Conservation (phyloP, 1,284 basidiomycete species). For the Irpex sp. region DNA sequence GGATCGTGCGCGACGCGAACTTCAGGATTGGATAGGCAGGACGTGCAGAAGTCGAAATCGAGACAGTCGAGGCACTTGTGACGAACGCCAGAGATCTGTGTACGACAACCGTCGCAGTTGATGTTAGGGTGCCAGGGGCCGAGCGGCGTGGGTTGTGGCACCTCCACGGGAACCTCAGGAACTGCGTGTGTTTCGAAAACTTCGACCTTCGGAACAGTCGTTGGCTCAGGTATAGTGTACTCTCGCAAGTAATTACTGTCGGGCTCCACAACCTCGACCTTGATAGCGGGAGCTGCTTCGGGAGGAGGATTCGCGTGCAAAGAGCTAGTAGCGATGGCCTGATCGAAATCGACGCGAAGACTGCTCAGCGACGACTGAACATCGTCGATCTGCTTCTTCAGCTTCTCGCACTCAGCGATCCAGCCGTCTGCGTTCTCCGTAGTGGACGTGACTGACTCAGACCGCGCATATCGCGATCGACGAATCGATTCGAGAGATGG, state of each 20-base stretch:
- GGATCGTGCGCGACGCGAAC: constrained; percentile 4
- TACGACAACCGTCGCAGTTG: constrained; percentile 28
- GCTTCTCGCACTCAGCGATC: constrained; percentile 12
- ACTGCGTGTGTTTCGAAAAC: too few relatives aligned
- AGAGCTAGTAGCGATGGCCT: not conserved
- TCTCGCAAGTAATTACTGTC: too few relatives aligned
- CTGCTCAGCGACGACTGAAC: constrained; percentile 4
- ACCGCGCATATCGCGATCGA: not conserved
- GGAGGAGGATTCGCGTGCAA: not conserved
- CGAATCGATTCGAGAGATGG: not conserved
- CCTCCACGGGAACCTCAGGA: too few relatives aligned
- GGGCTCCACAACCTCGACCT: not conserved
- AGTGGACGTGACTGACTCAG: not conserved
- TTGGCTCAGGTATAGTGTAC: too few relatives aligned
- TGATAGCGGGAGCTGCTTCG: not conserved
- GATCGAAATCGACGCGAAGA: constrained; percentile 11
- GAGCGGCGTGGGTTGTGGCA: not conserved
- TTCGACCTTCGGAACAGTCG: too few relatives aligned
- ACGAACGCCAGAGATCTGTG: constrained; percentile 25
- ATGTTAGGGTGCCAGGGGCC: constrained; percentile 17
- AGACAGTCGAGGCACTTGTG: constrained; percentile 28
- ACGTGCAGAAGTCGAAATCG: constrained; percentile 16
- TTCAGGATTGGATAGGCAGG: constrained; percentile 6
- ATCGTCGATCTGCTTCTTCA: constrained; percentile 11
- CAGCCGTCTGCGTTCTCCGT: constrained; percentile 7